phyloP scores from a whole-genome alignment of 2,329 filamentous ascomycete species.

The Diplodia scrobiculata region DNA sequence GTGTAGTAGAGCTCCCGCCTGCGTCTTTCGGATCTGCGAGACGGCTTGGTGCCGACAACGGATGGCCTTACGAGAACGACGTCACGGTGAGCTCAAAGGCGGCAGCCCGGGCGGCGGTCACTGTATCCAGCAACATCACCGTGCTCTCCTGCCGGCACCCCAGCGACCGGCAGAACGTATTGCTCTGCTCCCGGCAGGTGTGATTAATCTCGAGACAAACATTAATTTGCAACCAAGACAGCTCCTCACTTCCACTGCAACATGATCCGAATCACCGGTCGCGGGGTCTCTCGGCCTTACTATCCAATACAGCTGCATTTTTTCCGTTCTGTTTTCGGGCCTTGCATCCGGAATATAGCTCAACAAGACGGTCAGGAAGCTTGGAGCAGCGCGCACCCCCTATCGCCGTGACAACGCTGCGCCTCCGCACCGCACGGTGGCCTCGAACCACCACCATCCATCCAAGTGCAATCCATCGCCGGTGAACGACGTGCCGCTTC shows the following conservation, averaged over 20 bases:
- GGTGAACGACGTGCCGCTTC: neutral
- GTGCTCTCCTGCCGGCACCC: neutral
- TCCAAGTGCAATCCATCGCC: neutral
- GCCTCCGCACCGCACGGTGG: slow-evolving; percentile 16
- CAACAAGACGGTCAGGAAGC: slow-evolving; percentile 14
- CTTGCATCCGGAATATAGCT: slow-evolving; percentile 1
- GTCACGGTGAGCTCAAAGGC: slow-evolving; percentile 1
- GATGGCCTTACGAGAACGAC: neutral
- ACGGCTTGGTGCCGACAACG: neutral
- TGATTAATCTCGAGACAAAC: too few relatives aligned
- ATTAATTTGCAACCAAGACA: neutral
- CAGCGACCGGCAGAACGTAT: neutral
- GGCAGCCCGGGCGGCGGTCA: neutral
- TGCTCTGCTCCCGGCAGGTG: neutral
- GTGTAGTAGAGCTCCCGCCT: neutral
- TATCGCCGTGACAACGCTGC: slow-evolving; percentile 5
- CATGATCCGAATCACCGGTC: neutral
- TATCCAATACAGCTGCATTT: neutral
- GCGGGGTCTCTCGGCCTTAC: neutral
- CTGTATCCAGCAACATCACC: slow-evolving; percentile 22
- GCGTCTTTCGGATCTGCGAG: neutral
- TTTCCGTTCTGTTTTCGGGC: neutral
- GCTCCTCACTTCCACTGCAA: neutral
- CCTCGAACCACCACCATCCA: slow-evolving; percentile 3
- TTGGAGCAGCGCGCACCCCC: slow-evolving; percentile 8